Percentiles rank a stretch among this genome's conserved stretches.
Evolutionary conservation across 2,329 filamentous ascomycete species (phyloP).

Genomic region (Exophiala spinifera): DNA sequence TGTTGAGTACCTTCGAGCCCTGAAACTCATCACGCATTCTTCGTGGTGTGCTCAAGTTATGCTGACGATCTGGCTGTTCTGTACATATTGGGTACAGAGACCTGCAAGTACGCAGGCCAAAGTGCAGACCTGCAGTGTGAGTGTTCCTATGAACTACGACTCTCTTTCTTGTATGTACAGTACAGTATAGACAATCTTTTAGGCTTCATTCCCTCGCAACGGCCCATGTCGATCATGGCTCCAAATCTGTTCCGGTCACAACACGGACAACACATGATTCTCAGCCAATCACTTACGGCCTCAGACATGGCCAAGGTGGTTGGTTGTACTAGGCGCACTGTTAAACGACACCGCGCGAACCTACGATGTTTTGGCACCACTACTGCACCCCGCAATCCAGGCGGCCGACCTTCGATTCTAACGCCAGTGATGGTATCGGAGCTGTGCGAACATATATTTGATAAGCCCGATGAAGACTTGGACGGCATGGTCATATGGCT

Average conservation of each 20-base stretch:
- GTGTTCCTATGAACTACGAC: not conserved
- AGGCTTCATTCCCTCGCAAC: not conserved
- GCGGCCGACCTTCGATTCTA: conserved; percentile 27
- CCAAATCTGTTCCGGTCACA: not conserved
- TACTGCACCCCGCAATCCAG: conserved; percentile 20
- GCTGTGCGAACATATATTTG: conserved; percentile 29
- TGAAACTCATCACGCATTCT: too few relatives aligned
- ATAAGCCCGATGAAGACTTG: conserved; percentile 30
- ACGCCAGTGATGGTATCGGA: conserved; percentile 29
- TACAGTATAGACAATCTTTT: not conserved
- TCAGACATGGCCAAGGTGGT: not conserved
- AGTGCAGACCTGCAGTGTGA: not conserved
- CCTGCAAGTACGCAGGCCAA: not conserved
- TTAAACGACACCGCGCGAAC: not conserved
- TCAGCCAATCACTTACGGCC: not conserved
- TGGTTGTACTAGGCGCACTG: not conserved
- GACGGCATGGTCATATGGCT: conserved; percentile 30
- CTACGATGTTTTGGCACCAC: not conserved
- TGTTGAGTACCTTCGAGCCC: too few relatives aligned
- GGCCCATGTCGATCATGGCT: not conserved
- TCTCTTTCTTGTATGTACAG: not conserved
- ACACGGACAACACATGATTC: not conserved
- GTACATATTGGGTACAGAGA: too few relatives aligned
- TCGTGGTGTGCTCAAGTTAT: too few relatives aligned
- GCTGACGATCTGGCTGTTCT: too few relatives aligned